Evolutionary conservation across 2,329 filamentous ascomycete species (phyloP), one percentile per base, ranked within the genome.

Genomic region (Aureobasidium uvarum): DNA sequence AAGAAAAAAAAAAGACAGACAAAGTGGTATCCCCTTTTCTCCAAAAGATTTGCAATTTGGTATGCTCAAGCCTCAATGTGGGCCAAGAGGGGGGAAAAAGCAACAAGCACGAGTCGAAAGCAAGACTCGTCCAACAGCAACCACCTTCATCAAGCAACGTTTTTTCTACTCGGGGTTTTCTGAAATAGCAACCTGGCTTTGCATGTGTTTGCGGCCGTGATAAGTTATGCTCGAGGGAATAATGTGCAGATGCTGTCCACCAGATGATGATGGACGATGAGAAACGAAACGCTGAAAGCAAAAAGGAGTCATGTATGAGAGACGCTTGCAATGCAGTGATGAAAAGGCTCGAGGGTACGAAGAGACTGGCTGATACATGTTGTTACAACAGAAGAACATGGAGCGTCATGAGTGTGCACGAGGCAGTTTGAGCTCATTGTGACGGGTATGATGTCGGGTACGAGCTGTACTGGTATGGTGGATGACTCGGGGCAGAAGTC

Each of bases 401-500:
- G 64, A 39, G 46, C 43, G 14, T 58, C 38, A 45, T 43, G 16
- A 14, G 23, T 39, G 18, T 39, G 58, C 39, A 20, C 59, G 56
- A 18, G 60, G 38, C 43, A 28, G 38, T 48, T 38, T 16, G 64
- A 55, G 36, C 41, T 56, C 39, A 60, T 51, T 51, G 36, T 51
- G 48, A 64, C 38, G 65, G 52, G 62, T 67, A 63, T 64, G 54
- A 38, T 54, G 64, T 60, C 39, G 45, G 56, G 25, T 66, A 62
- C 36, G 67, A 68, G 43, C 62, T 46, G 54, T 69, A 68, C 54
- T 67, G 67, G 52, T 66, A 65, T 16, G 64, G 52, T 51, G 72
- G 71, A 14, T 68, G 70, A 63, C 68, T 73, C 28, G 72, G 68
- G 39, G 74, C 74, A n/a, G 74, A 74, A 36, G 75, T 76, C 70